A percentile compares a stretch with the other conserved stretches of the same genome.
Evolutionary conservation across 495 filamentous ascomycete genomes (phyloP).

Genomic region (Xylaria scruposa): DNA sequence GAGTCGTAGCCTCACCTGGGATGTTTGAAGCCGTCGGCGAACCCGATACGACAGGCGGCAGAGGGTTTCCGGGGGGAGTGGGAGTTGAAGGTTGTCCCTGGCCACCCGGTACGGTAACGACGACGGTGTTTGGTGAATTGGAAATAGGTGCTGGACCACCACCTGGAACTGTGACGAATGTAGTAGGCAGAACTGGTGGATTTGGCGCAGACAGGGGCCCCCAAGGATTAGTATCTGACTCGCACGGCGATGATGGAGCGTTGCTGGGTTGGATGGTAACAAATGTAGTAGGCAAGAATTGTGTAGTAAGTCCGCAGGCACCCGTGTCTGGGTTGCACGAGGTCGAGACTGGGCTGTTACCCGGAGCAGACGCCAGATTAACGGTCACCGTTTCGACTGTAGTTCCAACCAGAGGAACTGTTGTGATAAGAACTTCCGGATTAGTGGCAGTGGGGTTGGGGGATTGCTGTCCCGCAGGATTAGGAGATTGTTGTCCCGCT

Average conservation of each 20-base stretch:
- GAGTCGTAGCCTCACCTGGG: neutral
- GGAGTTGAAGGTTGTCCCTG: slow-evolving; percentile 9
- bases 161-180: slow-evolving; percentile 18
- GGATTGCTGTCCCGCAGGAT: slow-evolving; percentile 11
- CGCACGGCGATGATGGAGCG: slow-evolving; percentile 19
- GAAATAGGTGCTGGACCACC: slow-evolving; percentile 9
- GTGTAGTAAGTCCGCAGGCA: slow-evolving; percentile 3
- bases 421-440: slow-evolving; percentile 5
- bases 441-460: neutral
- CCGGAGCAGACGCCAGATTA: slow-evolving; percentile 9
- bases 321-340: slow-evolving; percentile 14
- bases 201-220: slow-evolving; percentile 16
- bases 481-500: neutral
- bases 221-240: slow-evolving; percentile 20
- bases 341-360: slow-evolving; percentile 6
- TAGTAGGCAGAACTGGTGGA: slow-evolving; percentile 9
- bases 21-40: neutral
- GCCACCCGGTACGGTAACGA: slow-evolving; percentile 17
- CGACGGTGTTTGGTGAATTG: neutral
- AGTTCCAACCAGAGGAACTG: slow-evolving; percentile 22
- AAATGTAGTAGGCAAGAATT: slow-evolving; percentile 26
- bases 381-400: slow-evolving; percentile 24
- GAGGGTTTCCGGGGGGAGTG: neutral
- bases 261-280: slow-evolving; percentile 26
- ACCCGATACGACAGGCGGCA: neutral